Percentiles rank a stretch among this genome's conserved stretches.
Evolutionary conservation across 352 stramenopile genomes (phyloP).

Genomic region (Phytophthora pinifolia): DNA sequence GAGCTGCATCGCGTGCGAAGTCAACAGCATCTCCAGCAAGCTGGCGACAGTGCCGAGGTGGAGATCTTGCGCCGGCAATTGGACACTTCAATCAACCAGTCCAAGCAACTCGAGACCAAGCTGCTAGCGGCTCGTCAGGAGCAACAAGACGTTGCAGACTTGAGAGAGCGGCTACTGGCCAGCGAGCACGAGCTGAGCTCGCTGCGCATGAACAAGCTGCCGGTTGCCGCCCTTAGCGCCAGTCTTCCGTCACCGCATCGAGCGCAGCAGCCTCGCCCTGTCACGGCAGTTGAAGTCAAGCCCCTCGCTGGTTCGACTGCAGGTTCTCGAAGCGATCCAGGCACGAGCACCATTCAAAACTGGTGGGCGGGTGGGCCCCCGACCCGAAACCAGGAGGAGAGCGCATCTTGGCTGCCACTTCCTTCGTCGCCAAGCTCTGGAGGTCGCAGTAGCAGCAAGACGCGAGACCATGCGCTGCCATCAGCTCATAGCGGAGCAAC

Average conservation of each 20-base stretch:
- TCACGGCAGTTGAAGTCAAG: constrained; percentile 34
- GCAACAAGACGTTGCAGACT: constrained; percentile 17
- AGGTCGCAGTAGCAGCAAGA: neutral
- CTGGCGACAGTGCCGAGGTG: constrained; percentile 43
- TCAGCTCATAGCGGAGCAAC: constrained; percentile 3
- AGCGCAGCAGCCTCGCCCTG: constrained; percentile 18
- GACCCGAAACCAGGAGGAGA: constrained; percentile 20
- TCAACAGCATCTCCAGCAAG: constrained; percentile 16
- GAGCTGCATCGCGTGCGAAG: constrained; percentile 26
- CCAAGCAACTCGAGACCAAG: constrained; percentile 32
- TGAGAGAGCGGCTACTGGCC: constrained; percentile 10
- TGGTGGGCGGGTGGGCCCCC: constrained; percentile 50
- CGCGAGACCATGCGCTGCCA: constrained; percentile 7
- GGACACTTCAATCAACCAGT: constrained; percentile 23
- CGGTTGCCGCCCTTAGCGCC: neutral
- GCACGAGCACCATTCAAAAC: constrained; percentile 45
- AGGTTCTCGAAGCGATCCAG: constrained; percentile 6
- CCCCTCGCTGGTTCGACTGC: neutral
- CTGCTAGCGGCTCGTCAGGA: constrained; percentile 24
- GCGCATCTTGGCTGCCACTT: neutral
- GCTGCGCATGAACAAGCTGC: constrained; percentile 23
- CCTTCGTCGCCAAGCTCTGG: neutral
- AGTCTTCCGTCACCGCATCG: constrained; percentile 14
- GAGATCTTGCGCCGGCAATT: constrained; percentile 61
- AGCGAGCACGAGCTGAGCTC: constrained; percentile 31